Base-by-base conservation (phyloP, 139 green algal species). In the Tetradesmus lagerheimii region DNA sequence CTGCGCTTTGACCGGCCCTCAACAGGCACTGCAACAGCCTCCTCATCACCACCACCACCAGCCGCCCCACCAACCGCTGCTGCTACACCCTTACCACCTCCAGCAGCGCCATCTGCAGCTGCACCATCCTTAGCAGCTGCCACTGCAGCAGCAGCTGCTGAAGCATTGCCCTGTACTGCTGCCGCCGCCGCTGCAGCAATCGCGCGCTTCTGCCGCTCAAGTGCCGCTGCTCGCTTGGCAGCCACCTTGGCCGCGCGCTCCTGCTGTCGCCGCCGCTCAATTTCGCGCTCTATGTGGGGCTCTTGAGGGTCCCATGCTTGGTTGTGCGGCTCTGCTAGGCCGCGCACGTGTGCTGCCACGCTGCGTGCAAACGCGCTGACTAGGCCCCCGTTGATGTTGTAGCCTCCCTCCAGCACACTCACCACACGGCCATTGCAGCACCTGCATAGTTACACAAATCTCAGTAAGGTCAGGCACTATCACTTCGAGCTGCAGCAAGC, bases 361-460 rank as follows among this genome's bases (percentile, higher is more conserved):
- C 89, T 95, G 31, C 97, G 94, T 5, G 97, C 95, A 91, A 99
- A 99, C 12, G 97, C 95, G 34, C 93, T 97, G 2, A 96, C 94
- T 8, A 96, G 38, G 45, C 91, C 91, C 1, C 97, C 97, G 77
- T 97, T 95, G 41, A 98, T 96, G 90, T 96, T 95, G 94, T 99
- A 99, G 9, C 97, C 97, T 16, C 97, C 97, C 91, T 99, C 97
- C 53, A 99, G 92, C 20, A 96, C 96, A 14, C 89, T 96, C 47
- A 99, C 97, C 4, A 99, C 78, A 1, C 97, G 94, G 0, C 97
- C 97, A 0, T 91, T 38, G 92, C 96, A 98, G 92, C 94, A 97
- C 71, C 92, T 95, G 94, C 37, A 89, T n/a, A 90, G 43, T 86
- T 82, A 84, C 91, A 87, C 39, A 91, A 11, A 39, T 41, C 2